Evolutionary conservation across 306 rosid species (phyloP), one percentile per base, ranked within the genome.

Genomic region (Lagenaria siceraria): DNA sequence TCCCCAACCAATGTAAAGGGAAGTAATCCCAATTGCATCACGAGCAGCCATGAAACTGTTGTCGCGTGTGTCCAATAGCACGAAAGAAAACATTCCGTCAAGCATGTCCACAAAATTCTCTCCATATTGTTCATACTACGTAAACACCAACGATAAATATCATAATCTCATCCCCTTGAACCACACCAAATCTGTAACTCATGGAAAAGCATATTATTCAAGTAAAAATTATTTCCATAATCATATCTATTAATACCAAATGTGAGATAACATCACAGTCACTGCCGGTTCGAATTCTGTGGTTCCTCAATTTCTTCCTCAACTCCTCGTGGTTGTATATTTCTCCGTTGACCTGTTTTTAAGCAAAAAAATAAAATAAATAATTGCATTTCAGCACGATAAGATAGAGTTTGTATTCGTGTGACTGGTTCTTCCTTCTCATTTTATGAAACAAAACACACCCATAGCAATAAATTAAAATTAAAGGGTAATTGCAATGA

Each of bases 201-300:
- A 14, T 46, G 24, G 40, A 27, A 48, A 27, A 49, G 15, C 40
- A 27, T 21, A 71, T 72, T 15, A 8, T 43, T 42, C n/a, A 4
- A 40, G 33, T 2, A 68, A 68, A 42, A 40, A 21, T 2, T 29
- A 29, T 2, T 29, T 12, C 12, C n/a, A 71, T 1, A 71, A 71
- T 27, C 24, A 72, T 49, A 49, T 72, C 8, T 49, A 24, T 51
- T 18, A 87, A 64, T 78, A 95, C 96, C 91, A 96, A 79, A 74
- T 96, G 99, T 0, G 98, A 92, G 82, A 96, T 96, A 54, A 96
- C 98, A 84, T 96, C 98, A 78, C 99, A 96, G 76, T 96, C 99
- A 80, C 98, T 90, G 68, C 91, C 97, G 3, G 98, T 96, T 70
- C 88, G 78, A 79, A 96, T 89, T 79, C 83, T 88, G 88, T 96